Conservation (phyloP, 495 filamentous ascomycete species). For the Physcia stellaris region DNA sequence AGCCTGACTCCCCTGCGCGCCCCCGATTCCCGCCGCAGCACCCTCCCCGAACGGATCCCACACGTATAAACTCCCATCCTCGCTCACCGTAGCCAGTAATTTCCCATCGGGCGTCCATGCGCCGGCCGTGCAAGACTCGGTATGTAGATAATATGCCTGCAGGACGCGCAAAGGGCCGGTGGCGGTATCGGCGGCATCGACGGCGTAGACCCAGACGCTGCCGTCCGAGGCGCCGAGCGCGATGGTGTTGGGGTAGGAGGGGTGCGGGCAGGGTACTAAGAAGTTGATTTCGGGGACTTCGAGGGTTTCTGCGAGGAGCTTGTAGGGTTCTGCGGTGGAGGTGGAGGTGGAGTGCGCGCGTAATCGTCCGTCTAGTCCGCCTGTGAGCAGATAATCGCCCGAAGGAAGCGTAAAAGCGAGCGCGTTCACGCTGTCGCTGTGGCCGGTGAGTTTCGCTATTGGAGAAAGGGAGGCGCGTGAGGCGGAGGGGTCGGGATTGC, state of each 20-base stretch:
- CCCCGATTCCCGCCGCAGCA: constrained; percentile 56
- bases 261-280: constrained; percentile 61
- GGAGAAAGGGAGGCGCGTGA: constrained; percentile 46
- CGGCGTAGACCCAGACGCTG: constrained; percentile 83
- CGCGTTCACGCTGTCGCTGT: constrained; percentile 82
- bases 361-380: constrained; percentile 68
- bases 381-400: constrained; percentile 75
- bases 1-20: constrained; percentile 50
- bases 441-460: constrained; percentile 61
- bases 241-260: constrained; percentile 60
- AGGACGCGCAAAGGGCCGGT: constrained; percentile 64
- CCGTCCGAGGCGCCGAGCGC: constrained; percentile 89
- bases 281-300: constrained; percentile 96
- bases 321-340: constrained; percentile 17
- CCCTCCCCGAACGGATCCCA: constrained; percentile 86
- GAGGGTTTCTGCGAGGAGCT: constrained; percentile 52
- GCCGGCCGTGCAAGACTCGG: constrained; percentile 74
- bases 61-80: constrained; percentile 80
- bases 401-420: constrained; percentile 69
- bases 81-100: constrained; percentile 76
- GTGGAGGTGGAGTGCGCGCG: constrained; percentile 34
- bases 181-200: constrained; percentile 49
- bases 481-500: constrained; percentile 42
- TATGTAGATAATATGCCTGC: constrained; percentile 85
- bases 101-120: constrained; percentile 82